Percentiles rank a stretch among this genome's conserved stretches.
Evolutionary conservation across 2,329 filamentous ascomycete species (phyloP).

Genomic region (Claviceps humidiphila): DNA sequence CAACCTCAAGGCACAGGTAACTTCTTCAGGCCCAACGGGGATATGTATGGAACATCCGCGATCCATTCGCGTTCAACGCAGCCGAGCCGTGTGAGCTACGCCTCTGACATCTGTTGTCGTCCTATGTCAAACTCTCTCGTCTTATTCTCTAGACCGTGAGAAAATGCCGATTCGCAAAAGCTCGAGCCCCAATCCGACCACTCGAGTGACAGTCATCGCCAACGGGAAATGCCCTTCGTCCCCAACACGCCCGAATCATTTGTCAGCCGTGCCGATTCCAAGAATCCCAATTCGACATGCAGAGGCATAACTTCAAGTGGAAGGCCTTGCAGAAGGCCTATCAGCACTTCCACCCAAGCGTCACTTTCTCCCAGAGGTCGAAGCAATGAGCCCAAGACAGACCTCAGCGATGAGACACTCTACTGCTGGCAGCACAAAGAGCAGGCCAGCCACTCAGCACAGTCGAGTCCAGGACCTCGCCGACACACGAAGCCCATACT

Average conservation of each 20-base stretch:
- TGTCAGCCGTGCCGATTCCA: slow-evolving; percentile 69
- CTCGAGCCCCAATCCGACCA: not conserved
- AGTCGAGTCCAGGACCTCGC: slow-evolving; percentile 31
- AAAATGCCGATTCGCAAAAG: not conserved
- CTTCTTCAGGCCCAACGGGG: not conserved
- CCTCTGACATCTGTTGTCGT: not conserved
- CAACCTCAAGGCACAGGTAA: not conserved
- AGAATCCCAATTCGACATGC: slow-evolving; percentile 72
- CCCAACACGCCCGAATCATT: slow-evolving; percentile 64
- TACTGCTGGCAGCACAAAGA: slow-evolving; percentile 97
- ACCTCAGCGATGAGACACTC: slow-evolving; percentile 44
- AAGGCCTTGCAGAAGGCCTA: slow-evolving; percentile 65
- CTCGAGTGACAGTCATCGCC: not conserved
- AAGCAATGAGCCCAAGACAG: slow-evolving; percentile 18
- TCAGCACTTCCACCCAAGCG: slow-evolving; percentile 26
- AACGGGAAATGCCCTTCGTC: slow-evolving; percentile 24
- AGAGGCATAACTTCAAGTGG: slow-evolving; percentile 74
- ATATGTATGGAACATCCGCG: not conserved
- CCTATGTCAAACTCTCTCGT: not conserved
- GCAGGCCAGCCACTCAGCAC: slow-evolving; percentile 47
- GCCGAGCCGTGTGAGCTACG: not conserved
- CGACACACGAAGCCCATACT: slow-evolving; percentile 37
- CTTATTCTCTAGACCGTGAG: not conserved
- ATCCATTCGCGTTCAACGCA: not conserved
- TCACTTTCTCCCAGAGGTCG: slow-evolving; percentile 12